Conservation (phyloP, 2,329 filamentous ascomycete genomes). For the Claviceps digitariae region DNA sequence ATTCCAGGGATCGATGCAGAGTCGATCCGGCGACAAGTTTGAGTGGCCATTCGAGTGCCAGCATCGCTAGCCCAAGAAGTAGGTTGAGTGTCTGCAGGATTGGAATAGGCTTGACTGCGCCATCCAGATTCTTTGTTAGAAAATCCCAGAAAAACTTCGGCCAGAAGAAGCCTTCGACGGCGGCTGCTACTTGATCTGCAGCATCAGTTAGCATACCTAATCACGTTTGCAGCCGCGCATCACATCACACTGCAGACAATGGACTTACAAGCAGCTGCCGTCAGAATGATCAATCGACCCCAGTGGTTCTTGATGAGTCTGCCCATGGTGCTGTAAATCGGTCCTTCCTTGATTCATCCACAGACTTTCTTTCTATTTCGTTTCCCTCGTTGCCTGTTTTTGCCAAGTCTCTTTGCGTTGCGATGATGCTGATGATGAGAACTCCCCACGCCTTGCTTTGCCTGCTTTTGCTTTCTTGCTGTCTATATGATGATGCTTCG, state of each 20-base stretch:
- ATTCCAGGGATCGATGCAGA: slow-evolving; percentile 78
- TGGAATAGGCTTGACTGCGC: slow-evolving; percentile 74
- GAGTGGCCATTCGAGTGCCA: slow-evolving; percentile 88
- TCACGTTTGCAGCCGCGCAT: background rate
- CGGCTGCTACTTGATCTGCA: slow-evolving; percentile 72
- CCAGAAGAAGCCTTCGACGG: slow-evolving; percentile 88
- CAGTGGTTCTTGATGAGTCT: slow-evolving; percentile 99
- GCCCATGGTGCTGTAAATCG: slow-evolving; percentile 51
- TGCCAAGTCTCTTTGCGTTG: no score
- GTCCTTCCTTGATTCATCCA: background rate
- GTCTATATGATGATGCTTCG: background rate
- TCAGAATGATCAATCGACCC: slow-evolving; percentile 86
- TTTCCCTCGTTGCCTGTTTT: no score
- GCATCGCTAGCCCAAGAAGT: slow-evolving; percentile 59
- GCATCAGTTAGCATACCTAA: slow-evolving; percentile 9
- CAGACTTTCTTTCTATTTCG: slow-evolving; percentile 5
- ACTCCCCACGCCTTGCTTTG: background rate
- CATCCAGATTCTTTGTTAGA: slow-evolving; percentile 77
- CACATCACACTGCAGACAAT: background rate
- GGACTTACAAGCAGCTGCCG: slow-evolving; percentile 59
- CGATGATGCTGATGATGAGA: background rate
- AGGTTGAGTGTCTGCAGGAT: slow-evolving; percentile 84
- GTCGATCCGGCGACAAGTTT: slow-evolving; percentile 59
- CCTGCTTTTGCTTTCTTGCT: no score
- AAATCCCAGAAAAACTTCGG: slow-evolving; percentile 99